Base-by-base conservation (phyloP, 371 early-diverging fungal genomes). In the Blakeslea trispora region DNA sequence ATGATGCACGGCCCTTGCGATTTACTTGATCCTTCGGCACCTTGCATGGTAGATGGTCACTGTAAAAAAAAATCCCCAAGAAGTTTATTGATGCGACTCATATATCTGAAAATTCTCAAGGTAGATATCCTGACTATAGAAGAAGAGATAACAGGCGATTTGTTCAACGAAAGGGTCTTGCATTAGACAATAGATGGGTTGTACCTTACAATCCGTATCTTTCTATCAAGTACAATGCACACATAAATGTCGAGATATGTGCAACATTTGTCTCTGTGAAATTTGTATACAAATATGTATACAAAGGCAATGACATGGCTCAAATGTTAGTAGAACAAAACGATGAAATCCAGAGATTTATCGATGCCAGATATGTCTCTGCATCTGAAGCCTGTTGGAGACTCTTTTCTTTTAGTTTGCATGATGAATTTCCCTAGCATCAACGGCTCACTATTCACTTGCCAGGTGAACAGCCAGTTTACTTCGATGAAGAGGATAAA, bases 1-100 rank as follows among this genome's bases (percentile, higher is more conserved):
- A 78, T 78, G 71, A 56, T 74, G 35, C 74, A 75, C 60, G 71
- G 64, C 0, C 71, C 68, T 22, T 74, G 72, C 50, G 69, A 71
- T 6, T 22, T 5, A 0, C 18, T 21, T 8, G 43, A 58, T 43
- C 66, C 51, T 0, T 54, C 48, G 34, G 35, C 63, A 1, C 66
- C 61, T 23, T 74, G 69, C 52, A 71, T 78, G 72, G n/a, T 44
- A 19, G 18, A 50, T 37, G 44, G 44, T 9, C 34, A 37, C 8
- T 57, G 57, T 14, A 14, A 18, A 11, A 37, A n/a, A 5, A 11
- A 31, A 50, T 44, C 23, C 50, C 50, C 3, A 40, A 50, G 24
- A 11, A 41, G 2, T 47, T 56, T 18, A 34, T 28, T 8, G 55
- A 39, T 18, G 41, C 41, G 0, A 14, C 39, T 7, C 28, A 28